Evolutionary conservation across 1,284 basidiomycete genomes (phyloP).

Genomic region (Leccinum fallax): DNA sequence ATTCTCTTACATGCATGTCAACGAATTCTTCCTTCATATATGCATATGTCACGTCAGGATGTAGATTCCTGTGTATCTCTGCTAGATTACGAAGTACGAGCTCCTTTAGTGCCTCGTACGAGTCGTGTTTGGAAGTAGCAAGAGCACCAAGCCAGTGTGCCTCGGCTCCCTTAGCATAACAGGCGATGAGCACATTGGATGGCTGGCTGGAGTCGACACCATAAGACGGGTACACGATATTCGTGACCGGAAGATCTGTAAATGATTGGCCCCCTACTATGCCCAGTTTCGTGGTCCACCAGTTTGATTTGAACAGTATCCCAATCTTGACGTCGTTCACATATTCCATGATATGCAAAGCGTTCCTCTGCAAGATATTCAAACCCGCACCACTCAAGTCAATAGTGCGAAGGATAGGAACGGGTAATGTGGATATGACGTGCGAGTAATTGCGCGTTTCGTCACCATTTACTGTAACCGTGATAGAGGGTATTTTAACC

Average conservation of each 20-base stretch:
- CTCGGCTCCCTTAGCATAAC: conserved; percentile 2
- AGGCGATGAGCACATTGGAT: conserved; percentile 19
- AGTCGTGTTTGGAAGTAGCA: neutral
- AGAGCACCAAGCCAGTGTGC: conserved; percentile 13
- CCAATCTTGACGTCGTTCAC: conserved; percentile 30
- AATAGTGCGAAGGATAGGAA: conserved; percentile 13
- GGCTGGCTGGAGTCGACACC: conserved; percentile 30
- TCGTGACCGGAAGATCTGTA: conserved; percentile 38
- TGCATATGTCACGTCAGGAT: conserved; percentile 10
- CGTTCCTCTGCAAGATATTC: conserved; percentile 17
- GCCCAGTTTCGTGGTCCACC: conserved; percentile 34
- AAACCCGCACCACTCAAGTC: conserved; percentile 14
- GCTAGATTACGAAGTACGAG: conserved; percentile 21
- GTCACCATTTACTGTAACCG: conserved; percentile 3
- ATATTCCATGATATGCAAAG: conserved; percentile 9
- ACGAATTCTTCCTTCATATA: conserved; percentile 6
- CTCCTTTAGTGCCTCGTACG: conserved; percentile 4
- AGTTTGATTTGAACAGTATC: conserved; percentile 37
- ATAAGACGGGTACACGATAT: conserved; percentile 40
- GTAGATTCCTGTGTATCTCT: conserved; percentile 9
- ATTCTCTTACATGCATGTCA: conserved; percentile 16
- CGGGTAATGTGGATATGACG: conserved; percentile 22
- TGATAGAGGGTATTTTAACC: neutral
- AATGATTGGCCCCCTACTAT: conserved; percentile 35
- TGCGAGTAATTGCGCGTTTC: conserved; percentile 15